These are phyloP conservation scores for Pyricularia pennisetigena DNA, from an alignment of 2,329 filamentous ascomycete species.

Conservation along the genomic window DNA sequence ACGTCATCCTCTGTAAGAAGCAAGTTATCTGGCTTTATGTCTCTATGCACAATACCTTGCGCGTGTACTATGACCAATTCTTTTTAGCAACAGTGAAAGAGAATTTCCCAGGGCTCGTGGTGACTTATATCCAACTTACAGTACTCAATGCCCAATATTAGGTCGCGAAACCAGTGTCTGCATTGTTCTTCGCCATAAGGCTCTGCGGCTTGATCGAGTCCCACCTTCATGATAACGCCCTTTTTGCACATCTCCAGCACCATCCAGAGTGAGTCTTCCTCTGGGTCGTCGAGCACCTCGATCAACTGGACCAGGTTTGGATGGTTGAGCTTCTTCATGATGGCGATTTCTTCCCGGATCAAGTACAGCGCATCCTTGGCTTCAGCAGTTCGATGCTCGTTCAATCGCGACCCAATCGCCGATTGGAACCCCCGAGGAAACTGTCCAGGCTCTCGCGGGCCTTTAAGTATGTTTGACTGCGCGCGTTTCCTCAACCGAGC, in stretches of 20 bases:
- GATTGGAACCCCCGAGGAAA: not conserved
- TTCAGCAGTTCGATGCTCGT: slow-evolving; percentile 30
- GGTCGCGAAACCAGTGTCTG: slow-evolving; percentile 86
- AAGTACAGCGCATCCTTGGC: slow-evolving; percentile 66
- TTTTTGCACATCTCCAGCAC: slow-evolving; percentile 99
- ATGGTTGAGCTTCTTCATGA: slow-evolving; percentile 98
- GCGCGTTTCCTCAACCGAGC: slow-evolving; percentile 78
- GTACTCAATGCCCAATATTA: slow-evolving; percentile 93
- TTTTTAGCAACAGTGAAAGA: not conserved
- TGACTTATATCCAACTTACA: slow-evolving; percentile 39
- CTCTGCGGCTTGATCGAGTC: slow-evolving; percentile 69
- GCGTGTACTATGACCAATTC: slow-evolving; percentile 58
- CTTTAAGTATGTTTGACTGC: slow-evolving; percentile 69
- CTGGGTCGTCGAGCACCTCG: slow-evolving; percentile 90
- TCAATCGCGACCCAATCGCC: not conserved
- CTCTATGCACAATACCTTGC: slow-evolving; percentile 88
- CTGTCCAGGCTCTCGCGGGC: not conserved
- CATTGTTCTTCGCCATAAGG: slow-evolving; percentile 78
- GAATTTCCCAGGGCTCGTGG: not conserved
- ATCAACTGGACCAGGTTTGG: slow-evolving; percentile 87
- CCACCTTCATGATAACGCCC: slow-evolving; percentile 93
- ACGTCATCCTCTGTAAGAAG: slow-evolving; percentile 83
- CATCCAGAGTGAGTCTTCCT: slow-evolving; percentile 96
- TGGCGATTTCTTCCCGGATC: slow-evolving; percentile 92
- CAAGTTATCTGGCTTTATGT: slow-evolving; percentile 97